Percentiles rank a stretch among this genome's conserved stretches.
phyloP scores from a whole-genome alignment of 345 rosid genomes.

The Passiflora organensis region DNA sequence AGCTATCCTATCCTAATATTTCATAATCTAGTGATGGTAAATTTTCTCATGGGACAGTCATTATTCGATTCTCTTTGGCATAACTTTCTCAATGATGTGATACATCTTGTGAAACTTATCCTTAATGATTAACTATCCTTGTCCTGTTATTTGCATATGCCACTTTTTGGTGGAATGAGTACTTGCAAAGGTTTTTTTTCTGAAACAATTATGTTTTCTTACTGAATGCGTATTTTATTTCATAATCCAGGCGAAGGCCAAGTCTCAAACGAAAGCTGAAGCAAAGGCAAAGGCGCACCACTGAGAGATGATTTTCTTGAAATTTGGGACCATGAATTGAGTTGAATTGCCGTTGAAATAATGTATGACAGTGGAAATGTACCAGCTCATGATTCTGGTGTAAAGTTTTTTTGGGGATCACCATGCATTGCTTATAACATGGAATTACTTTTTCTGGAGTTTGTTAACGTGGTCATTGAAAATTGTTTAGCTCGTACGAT shows the following conservation, averaged over 20 bases:
- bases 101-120: too few species aligned
- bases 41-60: too few species aligned
- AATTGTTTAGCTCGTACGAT: conserved; percentile 1
- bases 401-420: conserved; percentile 17
- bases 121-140: too few species aligned
- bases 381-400: conserved; percentile 10
- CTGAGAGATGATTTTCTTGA: conserved; percentile 23
- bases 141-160: too few species aligned
- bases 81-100: too few species aligned
- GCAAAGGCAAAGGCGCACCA: conserved; percentile 50
- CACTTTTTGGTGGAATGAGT: too few species aligned
- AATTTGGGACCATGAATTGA: conserved; percentile 9
- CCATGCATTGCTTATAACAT: conserved; percentile 2
- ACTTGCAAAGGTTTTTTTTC: too few species aligned
- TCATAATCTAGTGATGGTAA: too few species aligned
- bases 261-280: conserved; percentile 35
- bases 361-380: conserved; percentile 14
- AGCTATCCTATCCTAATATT: too few species aligned
- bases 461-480: not conserved
- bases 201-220: too few species aligned
- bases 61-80: too few species aligned
- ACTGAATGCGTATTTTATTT: too few species aligned
- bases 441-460: not conserved
- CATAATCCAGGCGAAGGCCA: conserved; percentile 25
- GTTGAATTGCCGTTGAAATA: conserved; percentile 29